Base-by-base conservation (phyloP, 768 basidiomycete genomes). In the Ramaria sp. region DNA sequence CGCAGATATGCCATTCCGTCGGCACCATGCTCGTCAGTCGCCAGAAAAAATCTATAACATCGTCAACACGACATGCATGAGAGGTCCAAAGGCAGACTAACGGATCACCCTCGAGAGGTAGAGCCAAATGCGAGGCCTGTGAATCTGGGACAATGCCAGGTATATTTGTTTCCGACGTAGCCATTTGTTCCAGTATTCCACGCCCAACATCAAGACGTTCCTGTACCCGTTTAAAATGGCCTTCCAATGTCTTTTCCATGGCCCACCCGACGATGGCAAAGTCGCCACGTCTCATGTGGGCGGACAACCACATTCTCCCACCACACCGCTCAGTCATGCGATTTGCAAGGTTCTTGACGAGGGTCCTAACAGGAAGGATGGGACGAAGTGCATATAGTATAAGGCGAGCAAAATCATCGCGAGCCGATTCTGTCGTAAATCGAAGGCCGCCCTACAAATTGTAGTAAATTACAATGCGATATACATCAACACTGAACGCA, bases 261-360 rank as follows among this genome's bases (percentile, higher is more conserved):
- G 68, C 71, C 73, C 76, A 38, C 63, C 60, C 41, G 37, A 72
- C 63, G 24, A 70, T 71, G 67, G 67, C 50, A 74, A 72, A 74
- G 46, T 74, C 73, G 47, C 73, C 73, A 24, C 73, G 70, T 19
- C 73, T 72, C 74, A 75, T 75, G 46, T 74, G 73, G 7, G 68
- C 71, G 12, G 65, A 69, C 71, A 74, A 71, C 74, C 73, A 74
- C 62, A 69, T 64, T 6, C 71, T 66, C 15, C 71, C 72, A 0
- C 51, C 67, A 1, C 68, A 47, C 24, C 27, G 46, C 12, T 64
- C 60, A 4, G 53, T 62, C 69, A 75, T 73, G 50, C 68, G 68
- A 37, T 47, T 41, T 17, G 68, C 69, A 59, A 75, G 67, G 4
- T 41, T 41, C 3, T 62, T 63, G 1, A 70, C 69, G 15, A 75